A percentile compares a stretch with the other conserved stretches of the same genome.
These are phyloP conservation scores for Rhazya stricta DNA, from an alignment of 257 asterid genomes.

Conservation along the genomic window DNA sequence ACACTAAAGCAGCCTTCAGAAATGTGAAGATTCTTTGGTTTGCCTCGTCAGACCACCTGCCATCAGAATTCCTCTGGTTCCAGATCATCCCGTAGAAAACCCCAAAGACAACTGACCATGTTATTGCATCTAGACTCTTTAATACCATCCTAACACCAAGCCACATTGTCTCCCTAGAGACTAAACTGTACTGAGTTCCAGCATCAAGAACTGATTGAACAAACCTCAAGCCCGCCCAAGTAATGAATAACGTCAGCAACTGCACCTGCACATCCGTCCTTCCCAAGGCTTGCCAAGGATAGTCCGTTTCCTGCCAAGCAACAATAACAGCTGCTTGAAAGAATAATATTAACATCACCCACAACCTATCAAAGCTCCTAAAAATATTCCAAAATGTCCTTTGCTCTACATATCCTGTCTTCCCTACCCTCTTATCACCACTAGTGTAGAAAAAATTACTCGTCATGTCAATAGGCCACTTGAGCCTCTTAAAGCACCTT, in stretches of 20 bases:
- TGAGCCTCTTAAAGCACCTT: constrained; percentile 65
- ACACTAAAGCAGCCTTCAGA: constrained; percentile 73
- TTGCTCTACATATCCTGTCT: constrained; percentile 96
- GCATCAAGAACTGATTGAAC: constrained; percentile 86
- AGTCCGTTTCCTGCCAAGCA: constrained; percentile 66
- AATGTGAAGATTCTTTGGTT: constrained; percentile 52
- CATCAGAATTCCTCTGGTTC: constrained; percentile 71
- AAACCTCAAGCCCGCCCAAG: constrained; percentile 91
- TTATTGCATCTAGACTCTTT: constrained; percentile 68
- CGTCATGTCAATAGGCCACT: constrained; percentile 77
- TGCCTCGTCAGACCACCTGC: constrained; percentile 68
- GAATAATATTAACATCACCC: constrained; percentile 81
- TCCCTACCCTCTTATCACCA: constrained; percentile 65
- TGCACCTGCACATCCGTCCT: constrained; percentile 65
- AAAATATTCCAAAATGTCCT: constrained; percentile 88
- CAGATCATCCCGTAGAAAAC: constrained; percentile 79
- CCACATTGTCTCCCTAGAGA: constrained; percentile 66
- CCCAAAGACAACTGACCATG: constrained; percentile 73
- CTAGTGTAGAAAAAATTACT: constrained; percentile 43
- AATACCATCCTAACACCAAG: constrained; percentile 81
- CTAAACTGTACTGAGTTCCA: constrained; percentile 94
- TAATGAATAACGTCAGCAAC: constrained; percentile 76
- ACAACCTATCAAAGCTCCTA: constrained; percentile 86
- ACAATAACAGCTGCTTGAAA: constrained; percentile 86
- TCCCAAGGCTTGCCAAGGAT: constrained; percentile 80